Conservation (phyloP, 179 eudicot species). For the Beta macrorhiza region DNA sequence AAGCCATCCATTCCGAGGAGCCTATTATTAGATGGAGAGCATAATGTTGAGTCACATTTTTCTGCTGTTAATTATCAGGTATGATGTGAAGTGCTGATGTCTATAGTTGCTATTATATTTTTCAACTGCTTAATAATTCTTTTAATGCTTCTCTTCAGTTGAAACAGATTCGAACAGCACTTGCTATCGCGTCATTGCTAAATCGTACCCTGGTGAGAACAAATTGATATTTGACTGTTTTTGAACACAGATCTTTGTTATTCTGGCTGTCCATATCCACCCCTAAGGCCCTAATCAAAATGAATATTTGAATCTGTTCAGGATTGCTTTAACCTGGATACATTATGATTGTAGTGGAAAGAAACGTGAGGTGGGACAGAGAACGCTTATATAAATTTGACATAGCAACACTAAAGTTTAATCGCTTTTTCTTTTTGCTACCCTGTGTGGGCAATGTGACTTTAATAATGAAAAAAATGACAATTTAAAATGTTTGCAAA, state of each 20-base stretch:
- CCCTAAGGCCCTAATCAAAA: background rate
- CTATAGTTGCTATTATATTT: background rate
- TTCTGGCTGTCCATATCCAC: slow-evolving; percentile 6
- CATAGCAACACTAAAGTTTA: background rate
- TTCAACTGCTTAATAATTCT: slow-evolving; percentile 3
- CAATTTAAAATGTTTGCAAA: no score
- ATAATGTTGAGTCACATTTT: slow-evolving; percentile 78
- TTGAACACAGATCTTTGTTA: slow-evolving; percentile 9
- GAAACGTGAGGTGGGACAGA: background rate
- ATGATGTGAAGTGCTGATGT: slow-evolving; percentile 22
- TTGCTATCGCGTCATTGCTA: slow-evolving; percentile 81
- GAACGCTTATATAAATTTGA: background rate
- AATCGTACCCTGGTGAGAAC: slow-evolving; percentile 84
- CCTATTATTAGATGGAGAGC: slow-evolving; percentile 75
- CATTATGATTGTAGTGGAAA: background rate
- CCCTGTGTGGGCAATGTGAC: no score
- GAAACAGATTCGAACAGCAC: slow-evolving; percentile 94
- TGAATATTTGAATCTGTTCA: background rate
- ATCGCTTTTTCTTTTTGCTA: no score
- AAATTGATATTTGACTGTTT: slow-evolving; percentile 6
- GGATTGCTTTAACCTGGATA: background rate
- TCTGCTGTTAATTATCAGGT: slow-evolving; percentile 81
- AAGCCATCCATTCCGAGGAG: slow-evolving; percentile 81
- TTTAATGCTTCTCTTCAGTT: slow-evolving; percentile 47
- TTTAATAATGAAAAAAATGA: no score